Evolutionary conservation across 139 green algal species (phyloP), one percentile per base, ranked within the genome.

Genomic region (Limnomonas spitsbergensis): DNA sequence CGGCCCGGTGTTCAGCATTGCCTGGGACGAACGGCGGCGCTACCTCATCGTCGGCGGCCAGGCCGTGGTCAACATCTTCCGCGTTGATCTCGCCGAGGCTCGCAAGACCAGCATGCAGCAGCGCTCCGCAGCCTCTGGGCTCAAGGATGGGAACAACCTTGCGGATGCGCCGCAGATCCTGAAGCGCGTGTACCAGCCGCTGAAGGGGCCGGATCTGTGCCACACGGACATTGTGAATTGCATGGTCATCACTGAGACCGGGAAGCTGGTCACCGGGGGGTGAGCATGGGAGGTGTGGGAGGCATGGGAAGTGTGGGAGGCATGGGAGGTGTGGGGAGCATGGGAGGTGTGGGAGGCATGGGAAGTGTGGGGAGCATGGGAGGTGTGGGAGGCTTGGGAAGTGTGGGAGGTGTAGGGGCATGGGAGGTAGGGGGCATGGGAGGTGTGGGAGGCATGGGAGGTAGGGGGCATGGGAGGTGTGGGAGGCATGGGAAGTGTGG

Each of bases 191-290:
- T 87, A 80, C 53, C 78, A 79, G 38, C 81, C 83, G 1, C 70
- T 92, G 61, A 86, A 84, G 66, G 82, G 82, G 27, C 82, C 82
- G 1, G 82, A 87, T 36, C 81, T 88, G 38, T 87, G 86, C 71
- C 85, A 93, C 76, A 84, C 81, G 1, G 89, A 93, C 69, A 85
- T 91, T 40, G 87, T 93, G 20, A 90, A 87, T 34, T 84, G 79
- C 78, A 90, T 93, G 42, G 82, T 89, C n/a, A 85, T 89, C 73
- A 91, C 86, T 9, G 85, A 91, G 24, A 82, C 76, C 4, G 89
- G 89, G 31, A 89, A 91, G 73, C 85, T 93, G 35, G 81, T 90
- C 35, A 91, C 89, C 20, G 87, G 82, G 9, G 87, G 87, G 87
- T 89, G 69, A 79, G 83, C 77, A 38, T n/a, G n/a, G n/a, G n/a